Conservation (phyloP, 352 stramenopile species). For the Pythium diclinum region DNA sequence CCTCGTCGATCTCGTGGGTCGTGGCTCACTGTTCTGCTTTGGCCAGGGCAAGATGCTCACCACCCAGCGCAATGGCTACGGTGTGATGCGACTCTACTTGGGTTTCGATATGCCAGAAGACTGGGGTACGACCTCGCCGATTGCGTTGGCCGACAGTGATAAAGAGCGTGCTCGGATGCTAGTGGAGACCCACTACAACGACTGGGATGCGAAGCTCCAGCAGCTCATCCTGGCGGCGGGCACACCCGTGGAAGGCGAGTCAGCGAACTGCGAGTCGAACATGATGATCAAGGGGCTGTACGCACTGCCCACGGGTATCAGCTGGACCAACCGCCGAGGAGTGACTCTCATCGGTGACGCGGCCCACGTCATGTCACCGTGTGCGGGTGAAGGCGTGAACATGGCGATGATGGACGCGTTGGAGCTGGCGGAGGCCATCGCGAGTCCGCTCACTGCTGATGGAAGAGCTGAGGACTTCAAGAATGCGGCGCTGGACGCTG, state of each 20-base stretch:
- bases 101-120: slow-evolving; percentile 10
- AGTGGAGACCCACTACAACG: slow-evolving; percentile 12
- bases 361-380: slow-evolving; percentile 40
- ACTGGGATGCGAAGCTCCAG: slow-evolving; percentile 15
- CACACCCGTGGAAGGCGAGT: neutral
- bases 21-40: slow-evolving; percentile 21
- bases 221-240: slow-evolving; percentile 12
- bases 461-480: neutral
- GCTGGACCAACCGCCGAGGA: slow-evolving; percentile 17
- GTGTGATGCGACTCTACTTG: slow-evolving; percentile 25
- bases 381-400: slow-evolving; percentile 33
- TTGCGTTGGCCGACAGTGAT: slow-evolving; percentile 8
- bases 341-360: slow-evolving; percentile 34
- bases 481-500: neutral
- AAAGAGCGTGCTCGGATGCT: slow-evolving; percentile 5
- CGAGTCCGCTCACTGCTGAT: neutral
- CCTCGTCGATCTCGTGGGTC: slow-evolving; percentile 20
- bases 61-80: slow-evolving; percentile 25
- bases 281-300: slow-evolving; percentile 18
- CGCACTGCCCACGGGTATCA: slow-evolving; percentile 14
- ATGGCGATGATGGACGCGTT: slow-evolving; percentile 29
- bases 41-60: slow-evolving; percentile 18
- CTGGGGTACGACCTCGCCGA: slow-evolving; percentile 8
- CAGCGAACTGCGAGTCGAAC: neutral
- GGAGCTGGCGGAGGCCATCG: slow-evolving; percentile 17